Conservation (phyloP, 2,329 filamentous ascomycete genomes). For the Hirsutella thompsonii region DNA sequence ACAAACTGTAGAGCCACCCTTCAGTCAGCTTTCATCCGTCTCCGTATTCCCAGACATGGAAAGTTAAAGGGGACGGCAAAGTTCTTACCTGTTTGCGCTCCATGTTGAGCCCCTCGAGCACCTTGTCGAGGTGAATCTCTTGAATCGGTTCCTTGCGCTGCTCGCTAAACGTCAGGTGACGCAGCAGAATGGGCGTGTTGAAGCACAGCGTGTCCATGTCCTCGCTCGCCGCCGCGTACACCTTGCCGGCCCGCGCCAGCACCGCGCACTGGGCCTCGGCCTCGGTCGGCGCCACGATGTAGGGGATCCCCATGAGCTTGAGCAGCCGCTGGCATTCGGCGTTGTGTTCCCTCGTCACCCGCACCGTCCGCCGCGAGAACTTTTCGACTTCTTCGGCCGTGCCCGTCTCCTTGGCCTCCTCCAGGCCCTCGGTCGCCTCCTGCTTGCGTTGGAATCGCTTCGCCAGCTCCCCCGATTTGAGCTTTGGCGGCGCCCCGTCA, state of each 20-base stretch:
- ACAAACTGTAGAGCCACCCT: constrained; percentile 72
- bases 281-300: constrained; percentile 89
- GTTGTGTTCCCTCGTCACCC: constrained; percentile 95
- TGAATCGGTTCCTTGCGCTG: constrained; percentile 96
- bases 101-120: constrained; percentile 79
- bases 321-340: constrained; percentile 83
- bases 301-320: constrained; percentile 92
- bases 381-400: constrained; percentile 97
- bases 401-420: constrained; percentile 94
- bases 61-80: no score
- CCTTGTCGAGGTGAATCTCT: constrained; percentile 80
- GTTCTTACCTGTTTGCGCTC: constrained; percentile 68
- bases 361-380: constrained; percentile 84
- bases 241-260: constrained; percentile 80
- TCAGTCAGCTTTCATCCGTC: neutral
- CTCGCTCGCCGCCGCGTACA: constrained; percentile 91
- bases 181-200: constrained; percentile 75
- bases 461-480: constrained; percentile 93
- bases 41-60: neutral
- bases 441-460: constrained; percentile 93
- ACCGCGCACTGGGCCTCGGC: constrained; percentile 94
- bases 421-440: constrained; percentile 77
- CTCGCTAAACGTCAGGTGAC: constrained; percentile 93
- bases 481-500: constrained; percentile 88
- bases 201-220: constrained; percentile 99